Conservation (phyloP, 2,329 filamentous ascomycete species). For the Aspergillus sp. region DNA sequence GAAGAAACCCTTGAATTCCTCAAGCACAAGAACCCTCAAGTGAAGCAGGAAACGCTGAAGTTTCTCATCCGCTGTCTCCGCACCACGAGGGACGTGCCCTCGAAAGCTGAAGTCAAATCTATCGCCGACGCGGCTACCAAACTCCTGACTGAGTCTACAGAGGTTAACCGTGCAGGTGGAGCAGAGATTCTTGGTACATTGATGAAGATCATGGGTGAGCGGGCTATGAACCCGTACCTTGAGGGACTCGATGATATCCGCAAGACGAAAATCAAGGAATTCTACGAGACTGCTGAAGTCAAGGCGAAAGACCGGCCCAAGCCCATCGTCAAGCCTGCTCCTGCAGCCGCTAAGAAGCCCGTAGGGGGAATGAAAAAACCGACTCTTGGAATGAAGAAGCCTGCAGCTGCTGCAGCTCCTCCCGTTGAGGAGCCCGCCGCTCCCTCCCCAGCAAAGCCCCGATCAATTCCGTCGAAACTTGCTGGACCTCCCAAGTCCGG, state of each 20-base stretch:
- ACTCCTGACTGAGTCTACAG: constrained; percentile 82
- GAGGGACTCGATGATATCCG: constrained; percentile 93
- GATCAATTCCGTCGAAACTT: constrained; percentile 45
- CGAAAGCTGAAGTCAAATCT: constrained; percentile 75
- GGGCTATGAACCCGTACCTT: constrained; percentile 88
- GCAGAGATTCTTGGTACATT: constrained; percentile 89
- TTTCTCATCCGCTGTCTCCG: constrained; percentile 88
- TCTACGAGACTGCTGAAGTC: constrained; percentile 74
- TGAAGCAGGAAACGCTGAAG: constrained; percentile 92
- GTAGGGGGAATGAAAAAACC: constrained; percentile 51
- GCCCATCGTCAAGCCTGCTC: constrained; percentile 56
- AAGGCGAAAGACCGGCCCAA: constrained; percentile 93
- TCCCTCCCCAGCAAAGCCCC: constrained; percentile 48
- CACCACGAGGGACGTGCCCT: constrained; percentile 77
- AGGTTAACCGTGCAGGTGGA: constrained; percentile 79
- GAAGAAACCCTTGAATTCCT: constrained; percentile 84
- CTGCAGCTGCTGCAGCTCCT: constrained; percentile 45
- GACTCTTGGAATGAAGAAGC: constrained; percentile 47
- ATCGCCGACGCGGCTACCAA: constrained; percentile 91
- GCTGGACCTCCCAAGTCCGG: constrained; percentile 40
- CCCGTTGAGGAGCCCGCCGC: constrained; percentile 55
- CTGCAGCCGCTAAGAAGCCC: constrained; percentile 57
- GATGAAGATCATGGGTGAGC: constrained; percentile 98
- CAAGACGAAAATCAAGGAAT: constrained; percentile 95
- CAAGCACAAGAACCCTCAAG: constrained; percentile 93